phyloP scores from a whole-genome alignment of 257 asterid genomes.

The Coffea eugenioides region DNA sequence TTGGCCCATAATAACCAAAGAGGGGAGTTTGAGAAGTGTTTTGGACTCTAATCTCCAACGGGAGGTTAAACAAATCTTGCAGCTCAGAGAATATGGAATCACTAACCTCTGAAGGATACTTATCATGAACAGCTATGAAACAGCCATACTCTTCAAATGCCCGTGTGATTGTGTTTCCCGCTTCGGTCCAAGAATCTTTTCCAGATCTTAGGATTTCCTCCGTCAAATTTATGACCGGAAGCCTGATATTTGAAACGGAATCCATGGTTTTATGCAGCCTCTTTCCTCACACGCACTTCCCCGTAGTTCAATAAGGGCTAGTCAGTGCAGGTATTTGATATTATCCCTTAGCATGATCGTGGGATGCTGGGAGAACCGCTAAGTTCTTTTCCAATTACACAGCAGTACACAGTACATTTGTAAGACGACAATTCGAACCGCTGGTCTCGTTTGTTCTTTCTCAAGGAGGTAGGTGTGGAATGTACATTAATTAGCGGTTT shows the following conservation, averaged over 20 bases:
- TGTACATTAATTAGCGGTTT: too few relatives aligned
- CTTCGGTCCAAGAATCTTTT: not conserved
- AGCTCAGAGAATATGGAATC: not conserved
- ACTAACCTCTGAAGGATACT: not conserved
- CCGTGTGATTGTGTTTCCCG: not conserved
- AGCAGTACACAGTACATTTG: too few relatives aligned
- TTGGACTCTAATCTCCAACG: constrained; percentile 3
- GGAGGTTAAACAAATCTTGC: constrained; percentile 12
- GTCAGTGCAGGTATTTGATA: too few relatives aligned
- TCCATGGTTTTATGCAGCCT: too few relatives aligned
- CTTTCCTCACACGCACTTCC: too few relatives aligned
- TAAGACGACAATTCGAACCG: too few relatives aligned
- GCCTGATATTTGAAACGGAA: not conserved
- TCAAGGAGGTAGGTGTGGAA: too few relatives aligned
- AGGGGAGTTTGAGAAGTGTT: not conserved
- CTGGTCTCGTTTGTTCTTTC: too few relatives aligned
- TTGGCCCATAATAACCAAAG: constrained; percentile 37
- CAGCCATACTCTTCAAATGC: constrained; percentile 18
- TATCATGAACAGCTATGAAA: constrained; percentile 16
- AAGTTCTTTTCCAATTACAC: too few relatives aligned
- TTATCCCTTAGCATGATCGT: too few relatives aligned
- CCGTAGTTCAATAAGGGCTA: too few relatives aligned
- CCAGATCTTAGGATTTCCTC: not conserved
- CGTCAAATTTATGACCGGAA: constrained; percentile 14
- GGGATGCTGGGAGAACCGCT: too few relatives aligned